phyloP scores from a whole-genome alignment of 306 rosid genomes.

The Sicyos edulis region DNA sequence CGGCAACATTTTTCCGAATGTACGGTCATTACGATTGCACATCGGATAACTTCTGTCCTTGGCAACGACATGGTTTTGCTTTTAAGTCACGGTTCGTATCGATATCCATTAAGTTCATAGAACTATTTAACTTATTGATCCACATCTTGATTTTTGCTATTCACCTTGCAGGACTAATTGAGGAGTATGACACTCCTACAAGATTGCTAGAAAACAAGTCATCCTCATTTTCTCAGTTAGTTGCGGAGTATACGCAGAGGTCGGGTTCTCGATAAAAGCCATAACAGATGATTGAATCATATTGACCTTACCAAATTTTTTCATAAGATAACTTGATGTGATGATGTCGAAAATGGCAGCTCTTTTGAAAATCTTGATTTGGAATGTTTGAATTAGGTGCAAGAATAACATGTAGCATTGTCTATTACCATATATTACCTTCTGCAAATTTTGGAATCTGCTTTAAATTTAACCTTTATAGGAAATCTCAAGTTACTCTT shows the following conservation, averaged over 20 bases:
- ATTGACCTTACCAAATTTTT: not conserved
- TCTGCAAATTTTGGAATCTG: not conserved
- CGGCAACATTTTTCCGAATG: slow-evolving; percentile 54
- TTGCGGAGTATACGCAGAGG: slow-evolving; percentile 68
- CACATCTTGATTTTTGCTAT: not conserved
- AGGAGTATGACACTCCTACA: slow-evolving; percentile 61
- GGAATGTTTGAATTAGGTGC: not conserved
- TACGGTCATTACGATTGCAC: slow-evolving; percentile 73
- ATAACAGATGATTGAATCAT: not conserved
- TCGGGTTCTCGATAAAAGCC: slow-evolving; percentile 33
- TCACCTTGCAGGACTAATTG: slow-evolving; percentile 50
- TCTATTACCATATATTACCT: not conserved
- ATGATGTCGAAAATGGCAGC: not conserved
- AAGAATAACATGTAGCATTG: not conserved
- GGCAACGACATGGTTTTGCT: slow-evolving; percentile 77
- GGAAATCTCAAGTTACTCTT: not conserved
- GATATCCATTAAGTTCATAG: not conserved
- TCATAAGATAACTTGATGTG: not conserved
- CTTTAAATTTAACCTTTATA: not conserved
- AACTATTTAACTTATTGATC: not conserved
- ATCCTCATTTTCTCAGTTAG: slow-evolving; percentile 71
- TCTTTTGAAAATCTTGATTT: not conserved
- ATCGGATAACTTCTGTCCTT: slow-evolving; percentile 75
- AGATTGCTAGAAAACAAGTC: slow-evolving; percentile 61
- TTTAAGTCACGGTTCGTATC: slow-evolving; percentile 54